A percentile compares a stretch with the other conserved stretches of the same genome.
phyloP scores from a whole-genome alignment of 1,284 basidiomycete species.

The Ganoderma lucidum region DNA sequence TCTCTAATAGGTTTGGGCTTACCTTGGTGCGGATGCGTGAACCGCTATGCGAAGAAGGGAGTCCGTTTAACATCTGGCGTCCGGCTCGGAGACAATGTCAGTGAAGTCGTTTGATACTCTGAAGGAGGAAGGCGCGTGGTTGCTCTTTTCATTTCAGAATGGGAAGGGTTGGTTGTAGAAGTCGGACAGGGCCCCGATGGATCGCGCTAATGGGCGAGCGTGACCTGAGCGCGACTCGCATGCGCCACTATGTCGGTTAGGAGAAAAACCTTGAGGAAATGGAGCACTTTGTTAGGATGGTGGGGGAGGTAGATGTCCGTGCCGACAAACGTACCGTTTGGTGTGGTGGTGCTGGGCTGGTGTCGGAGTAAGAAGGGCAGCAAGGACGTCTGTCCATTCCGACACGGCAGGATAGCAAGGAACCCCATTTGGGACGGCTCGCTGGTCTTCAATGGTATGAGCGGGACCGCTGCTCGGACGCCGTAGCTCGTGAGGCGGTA shows the following conservation, averaged over 20 bases:
- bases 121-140: background rate
- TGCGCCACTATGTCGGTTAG: background rate
- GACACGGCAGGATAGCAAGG: background rate
- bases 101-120: background rate
- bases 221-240: background rate
- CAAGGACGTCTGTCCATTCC: background rate
- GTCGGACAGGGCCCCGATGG: background rate
- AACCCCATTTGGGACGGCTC: background rate
- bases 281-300: background rate
- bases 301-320: background rate
- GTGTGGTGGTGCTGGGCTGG: background rate
- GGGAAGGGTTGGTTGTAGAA: background rate
- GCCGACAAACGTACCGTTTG: background rate
- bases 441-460: background rate
- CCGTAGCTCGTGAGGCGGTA: background rate
- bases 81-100: background rate
- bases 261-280: background rate
- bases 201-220: background rate
- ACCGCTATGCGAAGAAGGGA: background rate
- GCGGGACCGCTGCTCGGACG: background rate
- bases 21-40: background rate
- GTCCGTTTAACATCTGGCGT: background rate
- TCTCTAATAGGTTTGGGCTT: background rate
- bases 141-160: background rate
- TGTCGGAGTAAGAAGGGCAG: background rate